These are phyloP conservation scores for Ascomycota sp. DNA, from an alignment of 2,329 filamentous ascomycete species.

Conservation along the genomic window DNA sequence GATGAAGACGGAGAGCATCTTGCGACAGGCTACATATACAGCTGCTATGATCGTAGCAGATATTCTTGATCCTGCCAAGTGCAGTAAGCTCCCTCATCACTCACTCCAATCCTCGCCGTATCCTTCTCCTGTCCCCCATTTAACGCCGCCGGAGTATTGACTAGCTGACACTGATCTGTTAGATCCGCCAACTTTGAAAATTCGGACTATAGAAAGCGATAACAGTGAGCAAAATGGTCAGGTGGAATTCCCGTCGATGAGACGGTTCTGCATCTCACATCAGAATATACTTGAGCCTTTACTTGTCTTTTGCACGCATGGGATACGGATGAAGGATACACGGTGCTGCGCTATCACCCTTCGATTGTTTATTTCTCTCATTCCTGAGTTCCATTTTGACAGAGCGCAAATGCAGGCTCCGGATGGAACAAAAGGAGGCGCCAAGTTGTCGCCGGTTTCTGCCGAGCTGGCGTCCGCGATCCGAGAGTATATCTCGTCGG, in stretches of 20 bases:
- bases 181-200: constrained; percentile 13
- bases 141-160: too few relatives aligned
- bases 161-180: neutral
- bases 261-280: constrained; percentile 64
- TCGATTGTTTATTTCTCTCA: constrained; percentile 65
- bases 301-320: constrained; percentile 79
- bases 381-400: constrained; percentile 58
- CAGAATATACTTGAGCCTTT: constrained; percentile 68
- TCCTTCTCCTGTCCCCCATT: too few relatives aligned
- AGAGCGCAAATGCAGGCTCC: constrained; percentile 8
- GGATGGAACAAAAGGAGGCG: constrained; percentile 6
- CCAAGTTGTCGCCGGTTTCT: constrained; percentile 23
- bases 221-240: constrained; percentile 8
- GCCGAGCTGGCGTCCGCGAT: constrained; percentile 42
- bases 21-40: constrained; percentile 80
- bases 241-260: constrained; percentile 37
- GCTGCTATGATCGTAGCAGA: constrained; percentile 82
- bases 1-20: constrained; percentile 94
- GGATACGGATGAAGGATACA: constrained; percentile 73
- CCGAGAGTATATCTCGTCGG: constrained; percentile 72
- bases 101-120: too few relatives aligned
- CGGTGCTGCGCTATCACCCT: constrained; percentile 73
- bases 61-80: constrained; percentile 57
- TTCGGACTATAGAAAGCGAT: constrained; percentile 8
- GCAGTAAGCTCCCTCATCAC: constrained; percentile 24